These are phyloP conservation scores for Fonsecaea pedrosoi DNA, from an alignment of 2,329 filamentous ascomycete genomes.

Conservation along the genomic window DNA sequence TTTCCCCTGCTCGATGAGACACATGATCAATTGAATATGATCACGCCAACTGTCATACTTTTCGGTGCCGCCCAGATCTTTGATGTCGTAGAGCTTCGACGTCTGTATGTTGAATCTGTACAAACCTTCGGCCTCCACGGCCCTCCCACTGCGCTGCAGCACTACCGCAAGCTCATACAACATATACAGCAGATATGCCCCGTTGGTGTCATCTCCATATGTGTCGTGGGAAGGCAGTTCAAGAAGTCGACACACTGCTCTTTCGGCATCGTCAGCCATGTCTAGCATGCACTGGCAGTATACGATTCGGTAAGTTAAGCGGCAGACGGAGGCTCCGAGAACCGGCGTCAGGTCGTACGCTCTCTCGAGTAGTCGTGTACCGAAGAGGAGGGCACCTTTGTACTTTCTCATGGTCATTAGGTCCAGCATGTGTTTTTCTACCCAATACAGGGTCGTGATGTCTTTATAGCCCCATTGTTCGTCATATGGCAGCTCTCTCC, in stretches of 20 bases:
- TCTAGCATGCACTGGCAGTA: slow-evolving; percentile 18
- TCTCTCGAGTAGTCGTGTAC: slow-evolving; percentile 17
- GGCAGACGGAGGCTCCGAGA: slow-evolving; percentile 18
- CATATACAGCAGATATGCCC: slow-evolving; percentile 15
- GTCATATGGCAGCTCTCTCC: slow-evolving; percentile 6
- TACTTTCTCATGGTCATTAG: slow-evolving; percentile 22
- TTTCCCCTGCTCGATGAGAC: slow-evolving; percentile 23
- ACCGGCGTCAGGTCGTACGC: slow-evolving; percentile 13
- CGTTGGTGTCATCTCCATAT: slow-evolving; percentile 10
- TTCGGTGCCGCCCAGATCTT: slow-evolving; percentile 1
- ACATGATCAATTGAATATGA: slow-evolving; percentile 19
- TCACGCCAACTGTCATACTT: slow-evolving; percentile 8
- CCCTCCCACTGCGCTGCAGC: slow-evolving; percentile 18
- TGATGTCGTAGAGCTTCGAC: slow-evolving; percentile 13
- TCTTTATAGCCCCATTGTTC: slow-evolving; percentile 15
- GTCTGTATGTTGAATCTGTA: slow-evolving; percentile 18
- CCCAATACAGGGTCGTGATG: slow-evolving; percentile 17
- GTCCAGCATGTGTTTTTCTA: slow-evolving; percentile 25
- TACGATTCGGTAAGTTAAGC: slow-evolving; percentile 21
- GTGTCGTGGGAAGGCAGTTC: slow-evolving; percentile 14
- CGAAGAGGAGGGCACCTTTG: slow-evolving; percentile 25
- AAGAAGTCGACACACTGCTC: slow-evolving; percentile 17
- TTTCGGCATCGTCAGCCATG: slow-evolving; percentile 23
- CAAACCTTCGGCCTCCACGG: slow-evolving; percentile 26
- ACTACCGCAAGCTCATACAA: slow-evolving; percentile 16